These are phyloP conservation scores for Lobosporangium transversale DNA, from an alignment of 192 early-diverging fungal genomes.

Conservation along the genomic window DNA sequence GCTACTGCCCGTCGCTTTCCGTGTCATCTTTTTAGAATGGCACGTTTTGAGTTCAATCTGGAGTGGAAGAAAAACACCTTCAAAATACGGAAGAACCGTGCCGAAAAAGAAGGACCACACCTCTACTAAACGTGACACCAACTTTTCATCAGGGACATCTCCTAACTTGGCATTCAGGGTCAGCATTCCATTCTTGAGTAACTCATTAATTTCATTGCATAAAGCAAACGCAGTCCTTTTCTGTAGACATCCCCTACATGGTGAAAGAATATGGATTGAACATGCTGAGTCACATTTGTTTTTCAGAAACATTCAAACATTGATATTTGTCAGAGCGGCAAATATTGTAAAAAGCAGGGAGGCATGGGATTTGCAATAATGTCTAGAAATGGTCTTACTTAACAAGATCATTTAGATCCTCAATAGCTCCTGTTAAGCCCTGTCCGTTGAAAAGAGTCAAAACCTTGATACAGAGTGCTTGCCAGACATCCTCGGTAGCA, in stretches of 20 bases:
- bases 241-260: conserved; percentile 52
- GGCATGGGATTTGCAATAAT: too few species aligned
- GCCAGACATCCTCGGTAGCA: conserved; percentile 75
- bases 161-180: conserved; percentile 74
- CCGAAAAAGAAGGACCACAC: conserved; percentile 86
- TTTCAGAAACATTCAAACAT: too few species aligned
- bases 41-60: conserved; percentile 49
- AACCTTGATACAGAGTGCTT: conserved; percentile 73
- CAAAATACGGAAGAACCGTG: conserved; percentile 85
- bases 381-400: conserved; percentile 54
- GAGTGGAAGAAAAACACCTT: conserved; percentile 87
- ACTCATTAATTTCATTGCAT: conserved; percentile 66
- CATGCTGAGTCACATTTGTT: too few species aligned
- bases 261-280: too few species aligned
- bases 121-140: conserved; percentile 74
- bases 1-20: conserved; percentile 14
- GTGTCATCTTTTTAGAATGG: conserved; percentile 18
- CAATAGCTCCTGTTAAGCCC: conserved; percentile 80
- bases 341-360: too few species aligned
- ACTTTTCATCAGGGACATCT: conserved; percentile 70
- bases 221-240: conserved; percentile 54
- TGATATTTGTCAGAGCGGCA: too few species aligned
- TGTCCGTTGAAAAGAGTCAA: conserved; percentile 91
- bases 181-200: conserved; percentile 70
- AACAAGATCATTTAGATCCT: conserved; percentile 85